Base-by-base conservation (phyloP, 768 basidiomycete genomes). In the Psilocybe tampanensis region DNA sequence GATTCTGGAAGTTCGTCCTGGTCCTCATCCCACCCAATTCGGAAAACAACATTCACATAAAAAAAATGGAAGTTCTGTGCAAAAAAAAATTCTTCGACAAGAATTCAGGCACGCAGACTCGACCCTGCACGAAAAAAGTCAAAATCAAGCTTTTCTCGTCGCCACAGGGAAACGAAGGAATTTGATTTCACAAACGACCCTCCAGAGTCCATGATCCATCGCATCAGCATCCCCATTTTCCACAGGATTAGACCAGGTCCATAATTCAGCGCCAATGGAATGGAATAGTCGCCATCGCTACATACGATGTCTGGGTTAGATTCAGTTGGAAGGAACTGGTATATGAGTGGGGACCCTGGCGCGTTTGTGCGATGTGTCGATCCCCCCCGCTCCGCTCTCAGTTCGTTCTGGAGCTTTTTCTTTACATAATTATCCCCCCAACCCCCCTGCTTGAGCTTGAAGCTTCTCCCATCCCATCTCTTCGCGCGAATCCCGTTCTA, bases 281-380 rank as follows among this genome's bases (percentile, higher is more conserved):
- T 48, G 47, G 32, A 33, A 48, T 29, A 42, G 60, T 62, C 59
- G 56, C 64, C 61, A 64, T 60, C 61, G 55, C 59, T 55, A 62
- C 60, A 8, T n/a, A 24, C 23, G 17, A 22, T 44, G 22, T 54
- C 32, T 23, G 34, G 26, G 34, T 47, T 19, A 5, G 43, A 33
- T 29, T 48, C 24, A 26, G 26, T n/a, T 48, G 26, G 29, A 33
- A 48, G 32, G 15, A 48, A 39, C 36, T 39, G 12, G 36, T 50
- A 55, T 50, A 32, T 43, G 33, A 56, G 42, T 22, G 51, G 22
- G 22, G 6, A n/a, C 36, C 34, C 39, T 36, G 47, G 26, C 21
- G 29, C 44, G 12, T 50, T 33, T 55, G 36, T n/a, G n/a, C n/a
- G n/a, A n/a, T n/a, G n/a, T n/a, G n/a, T n/a, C n/a, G n/a, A n/a